A percentile compares a stretch with the other conserved stretches of the same genome.
Evolutionary conservation across 352 stramenopile genomes (phyloP).

Genomic region (Phytopythium chamaehyphon): DNA sequence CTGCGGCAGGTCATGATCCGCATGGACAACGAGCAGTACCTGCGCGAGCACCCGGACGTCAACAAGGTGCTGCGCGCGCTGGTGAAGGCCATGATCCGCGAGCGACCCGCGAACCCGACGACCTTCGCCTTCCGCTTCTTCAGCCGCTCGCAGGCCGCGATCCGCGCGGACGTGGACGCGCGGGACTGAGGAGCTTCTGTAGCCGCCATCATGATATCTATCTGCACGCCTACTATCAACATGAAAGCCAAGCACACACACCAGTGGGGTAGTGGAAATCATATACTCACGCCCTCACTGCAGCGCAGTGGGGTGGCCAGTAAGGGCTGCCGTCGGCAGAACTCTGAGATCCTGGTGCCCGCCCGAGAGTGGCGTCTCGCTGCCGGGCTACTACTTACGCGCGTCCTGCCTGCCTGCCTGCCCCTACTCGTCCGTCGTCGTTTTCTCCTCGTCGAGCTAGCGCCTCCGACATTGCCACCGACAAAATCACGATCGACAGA

Average conservation of each 20-base stretch:
- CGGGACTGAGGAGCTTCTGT: constrained; percentile 23
- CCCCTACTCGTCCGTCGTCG: too few species aligned
- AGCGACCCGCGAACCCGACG: constrained; percentile 41
- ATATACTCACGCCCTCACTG: neutral
- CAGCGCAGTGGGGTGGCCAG: neutral
- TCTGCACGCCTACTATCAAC: too few species aligned
- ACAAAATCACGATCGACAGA: constrained; percentile 3
- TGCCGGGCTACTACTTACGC: too few species aligned
- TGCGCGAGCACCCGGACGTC: constrained; percentile 59
- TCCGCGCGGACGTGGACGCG: constrained; percentile 41
- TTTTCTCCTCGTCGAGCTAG: too few species aligned
- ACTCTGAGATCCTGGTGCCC: neutral
- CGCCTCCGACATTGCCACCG: neutral
- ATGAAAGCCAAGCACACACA: too few species aligned
- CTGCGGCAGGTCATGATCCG: constrained; percentile 56
- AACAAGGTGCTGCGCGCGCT: constrained; percentile 54
- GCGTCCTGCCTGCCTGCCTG: too few species aligned
- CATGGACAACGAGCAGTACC: constrained; percentile 77
- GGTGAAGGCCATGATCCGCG: constrained; percentile 50
- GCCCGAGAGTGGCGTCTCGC: too few species aligned
- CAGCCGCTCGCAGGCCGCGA: constrained; percentile 20
- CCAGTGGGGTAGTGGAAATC: too few species aligned
- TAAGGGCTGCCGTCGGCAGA: too few species aligned
- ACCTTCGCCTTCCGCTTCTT: constrained; percentile 63
- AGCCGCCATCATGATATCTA: too few species aligned